Evolutionary conservation across 768 basidiomycete species (phyloP).

Genomic region (Russula compacta): DNA sequence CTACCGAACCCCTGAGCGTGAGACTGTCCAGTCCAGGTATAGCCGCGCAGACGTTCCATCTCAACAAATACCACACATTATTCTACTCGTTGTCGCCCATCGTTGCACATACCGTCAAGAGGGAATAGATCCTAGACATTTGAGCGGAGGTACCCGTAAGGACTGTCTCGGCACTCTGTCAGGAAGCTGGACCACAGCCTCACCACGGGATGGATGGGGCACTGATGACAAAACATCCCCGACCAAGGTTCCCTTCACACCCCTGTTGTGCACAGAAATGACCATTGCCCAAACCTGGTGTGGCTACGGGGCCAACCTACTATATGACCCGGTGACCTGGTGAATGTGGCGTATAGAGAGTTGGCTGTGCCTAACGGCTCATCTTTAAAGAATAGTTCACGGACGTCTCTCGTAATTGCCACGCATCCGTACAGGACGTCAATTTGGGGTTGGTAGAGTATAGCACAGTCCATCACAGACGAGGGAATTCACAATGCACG

Average conservation of each 20-base stretch:
- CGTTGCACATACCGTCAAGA: background rate
- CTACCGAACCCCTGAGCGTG: too few species aligned
- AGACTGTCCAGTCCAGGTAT: too few species aligned
- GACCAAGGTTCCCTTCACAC: background rate
- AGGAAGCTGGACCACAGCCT: background rate
- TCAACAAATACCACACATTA: too few species aligned
- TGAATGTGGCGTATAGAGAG: background rate
- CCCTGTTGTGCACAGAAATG: too few species aligned
- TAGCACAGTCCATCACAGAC: background rate
- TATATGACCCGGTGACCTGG: background rate
- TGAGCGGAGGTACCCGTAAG: background rate
- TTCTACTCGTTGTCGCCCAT: background rate
- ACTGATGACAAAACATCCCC: background rate
- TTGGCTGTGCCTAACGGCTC: background rate
- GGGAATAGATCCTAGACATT: background rate
- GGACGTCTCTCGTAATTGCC: background rate
- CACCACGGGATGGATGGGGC: background rate
- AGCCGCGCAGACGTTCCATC: too few species aligned
- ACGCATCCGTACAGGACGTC: background rate
- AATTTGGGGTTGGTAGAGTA: background rate
- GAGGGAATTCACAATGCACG: background rate
- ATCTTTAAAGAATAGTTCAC: background rate
- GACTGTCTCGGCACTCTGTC: background rate
- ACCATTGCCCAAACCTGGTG: background rate
- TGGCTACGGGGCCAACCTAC: background rate